Evolutionary conservation across 768 basidiomycete species (phyloP), one percentile per base, ranked within the genome.

Genomic region (Exsudoporus frostii): DNA sequence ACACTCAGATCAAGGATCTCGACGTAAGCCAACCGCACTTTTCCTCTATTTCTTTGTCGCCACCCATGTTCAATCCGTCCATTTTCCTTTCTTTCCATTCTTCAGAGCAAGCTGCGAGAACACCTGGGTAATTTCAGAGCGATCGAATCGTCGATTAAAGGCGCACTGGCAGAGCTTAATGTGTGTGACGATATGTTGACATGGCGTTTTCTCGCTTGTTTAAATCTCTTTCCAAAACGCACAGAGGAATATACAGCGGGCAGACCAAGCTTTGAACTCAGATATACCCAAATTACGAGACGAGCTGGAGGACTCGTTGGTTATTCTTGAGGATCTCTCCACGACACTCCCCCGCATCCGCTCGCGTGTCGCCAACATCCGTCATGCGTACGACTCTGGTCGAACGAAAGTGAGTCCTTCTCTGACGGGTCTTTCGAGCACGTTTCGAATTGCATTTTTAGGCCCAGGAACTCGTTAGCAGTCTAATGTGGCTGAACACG

Each of bases 401-500:
- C 77, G 82, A 45, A 73, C 74, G 48, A 89, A 88, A 76, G 88
- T 83, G 55, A 47, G 70, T 65, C 25, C 5, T 29, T 9, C 4
- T 37, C 20, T 7, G 25, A 15, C 30, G 13, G 2, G 25, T 53
- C 40, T 24, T 24, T 48, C 34, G 53, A 7, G 11, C 38, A 19
- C 53, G 9, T 40, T 38, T n/a, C 32, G 20, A 22, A 24, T 22
- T 9, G 6, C 27, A 4, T 25, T 13, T 7, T 29, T 42, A 90
- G 88, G 89, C 89, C 9, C 76, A 79, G 59, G 69, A 75, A 7
- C 80, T 91, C 17, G 81, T 84, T n/a, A 66, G 68, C 3, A 84
- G 84, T 49, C 73, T 91, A 40, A 76, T 76, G 48, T 91, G 88
- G 88, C 75, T 90, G 22, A 89, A 90, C 65, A 90, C 85, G 0